Evolutionary conservation across 768 basidiomycete species (phyloP).

Genomic region (Amanita pseudoporphyria): DNA sequence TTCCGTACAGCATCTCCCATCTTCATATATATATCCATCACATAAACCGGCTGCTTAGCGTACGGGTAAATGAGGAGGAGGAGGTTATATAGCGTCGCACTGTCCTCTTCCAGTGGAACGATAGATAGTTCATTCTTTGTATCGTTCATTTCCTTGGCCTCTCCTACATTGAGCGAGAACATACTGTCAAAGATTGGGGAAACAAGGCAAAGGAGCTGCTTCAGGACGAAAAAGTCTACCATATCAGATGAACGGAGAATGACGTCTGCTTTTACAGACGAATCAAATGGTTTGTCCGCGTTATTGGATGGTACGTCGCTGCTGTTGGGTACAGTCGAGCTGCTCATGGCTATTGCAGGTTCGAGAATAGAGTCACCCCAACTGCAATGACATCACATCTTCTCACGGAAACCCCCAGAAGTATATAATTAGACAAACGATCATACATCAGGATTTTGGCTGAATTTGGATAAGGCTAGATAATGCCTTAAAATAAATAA

Average conservation of each 20-base stretch:
- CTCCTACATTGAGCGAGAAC: neutral
- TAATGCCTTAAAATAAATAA: no score
- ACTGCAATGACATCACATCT: no score
- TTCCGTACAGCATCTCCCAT: neutral
- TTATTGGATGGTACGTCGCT: no score
- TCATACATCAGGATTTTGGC: no score
- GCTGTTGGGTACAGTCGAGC: no score
- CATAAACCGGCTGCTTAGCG: neutral
- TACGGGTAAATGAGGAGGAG: slow-evolving; percentile 3
- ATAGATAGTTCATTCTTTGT: neutral
- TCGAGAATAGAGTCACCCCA: no score
- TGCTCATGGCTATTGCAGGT: no score
- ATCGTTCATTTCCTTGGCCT: neutral
- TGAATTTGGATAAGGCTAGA: no score
- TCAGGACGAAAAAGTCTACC: slow-evolving; percentile 20
- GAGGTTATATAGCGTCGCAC: neutral
- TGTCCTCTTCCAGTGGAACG: neutral
- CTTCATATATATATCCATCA: neutral
- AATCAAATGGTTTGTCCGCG: slow-evolving; percentile 27
- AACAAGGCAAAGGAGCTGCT: slow-evolving; percentile 14
- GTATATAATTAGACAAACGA: no score
- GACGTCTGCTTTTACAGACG: slow-evolving; percentile 20
- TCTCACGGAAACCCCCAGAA: no score
- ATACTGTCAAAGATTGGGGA: slow-evolving; percentile 4
- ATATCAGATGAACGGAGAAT: slow-evolving; percentile 19